Base-by-base conservation (phyloP, 495 filamentous ascomycete genomes). In the Xylaria sp. region DNA sequence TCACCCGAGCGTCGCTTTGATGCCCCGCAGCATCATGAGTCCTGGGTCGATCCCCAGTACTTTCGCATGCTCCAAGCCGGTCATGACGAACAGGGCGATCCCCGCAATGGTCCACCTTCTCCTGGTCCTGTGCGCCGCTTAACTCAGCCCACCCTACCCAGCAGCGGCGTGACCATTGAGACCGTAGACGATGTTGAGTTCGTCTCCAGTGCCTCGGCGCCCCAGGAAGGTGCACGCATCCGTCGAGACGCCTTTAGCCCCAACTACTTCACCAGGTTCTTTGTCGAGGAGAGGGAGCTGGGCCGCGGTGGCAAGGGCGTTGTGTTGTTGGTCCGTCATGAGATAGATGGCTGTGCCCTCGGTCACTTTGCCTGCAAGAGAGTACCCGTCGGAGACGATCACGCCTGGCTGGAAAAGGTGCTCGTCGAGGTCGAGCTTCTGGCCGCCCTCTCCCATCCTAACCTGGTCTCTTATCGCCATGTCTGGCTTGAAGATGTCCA, bases 281-380 rank as follows among this genome's bases (percentile, higher is more conserved):
- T 98, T 79, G 89, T 93, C 6, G 93, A 93, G 73, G 93, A 98
- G 76, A 86, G 85, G 11, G 90, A 94, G 75, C 86, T 99, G 6
- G 96, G 96, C 17, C 88, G 91, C 76, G 96, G 96, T 12, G 96
- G 96, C 3, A 98, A 97, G 75, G 96, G 96, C 1, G 94, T 98
- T 44, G 96, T 99, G 2, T 77, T 99, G 67, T 85, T 98, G 14
- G 97, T 99, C 14, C 90, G 90, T 57, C 96, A 99, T 82, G 83
- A 97, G 66, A 86, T 99, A 63, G 96, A 97, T 78, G 89, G 92
- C 8, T 94, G 97, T 43, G 86, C 89, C 17, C 88, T 98, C 7
- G 96, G 86, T 1, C 88, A 97, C 67, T 99, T 97, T 80, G 96
- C 96, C 31, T 99, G 96, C 85, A 99, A 99, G 79, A 89, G 96